Evolutionary conservation across 2,329 filamentous ascomycete species (phyloP).

Genomic region (Talaromyces atroroseus): DNA sequence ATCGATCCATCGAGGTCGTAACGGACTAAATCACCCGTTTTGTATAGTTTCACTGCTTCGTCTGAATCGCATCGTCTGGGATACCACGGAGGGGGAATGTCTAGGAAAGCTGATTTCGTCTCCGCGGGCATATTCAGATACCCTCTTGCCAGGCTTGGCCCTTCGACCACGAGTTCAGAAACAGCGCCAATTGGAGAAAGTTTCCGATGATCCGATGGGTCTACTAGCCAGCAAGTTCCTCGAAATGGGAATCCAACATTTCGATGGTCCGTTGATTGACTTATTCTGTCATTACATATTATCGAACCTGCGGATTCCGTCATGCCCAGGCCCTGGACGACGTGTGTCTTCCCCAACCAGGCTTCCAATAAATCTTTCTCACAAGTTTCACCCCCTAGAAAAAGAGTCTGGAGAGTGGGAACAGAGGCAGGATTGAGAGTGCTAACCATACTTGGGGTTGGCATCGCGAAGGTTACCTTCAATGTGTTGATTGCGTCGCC

Average conservation of each 20-base stretch:
- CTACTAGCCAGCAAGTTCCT: constrained; percentile 20
- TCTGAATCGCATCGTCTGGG: constrained; percentile 19
- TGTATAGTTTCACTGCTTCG: constrained; percentile 17
- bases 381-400: constrained; percentile 15
- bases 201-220: background rate
- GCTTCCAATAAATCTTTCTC: constrained; percentile 28
- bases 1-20: constrained; percentile 34
- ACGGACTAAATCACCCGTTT: background rate
- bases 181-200: background rate
- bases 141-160: background rate
- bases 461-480: constrained; percentile 51
- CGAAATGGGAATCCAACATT: constrained; percentile 25
- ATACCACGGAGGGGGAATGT: background rate
- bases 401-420: background rate
- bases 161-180: background rate
- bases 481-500: constrained; percentile 43
- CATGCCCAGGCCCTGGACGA: background rate
- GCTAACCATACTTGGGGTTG: background rate
- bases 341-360: background rate
- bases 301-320: background rate
- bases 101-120: background rate
- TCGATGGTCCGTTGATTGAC: constrained; percentile 32
- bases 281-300: constrained; percentile 13
- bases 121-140: background rate
- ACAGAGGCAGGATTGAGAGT: background rate